Evolutionary conservation across 768 basidiomycete species (phyloP).

Genomic region (Dendrothele bispora): DNA sequence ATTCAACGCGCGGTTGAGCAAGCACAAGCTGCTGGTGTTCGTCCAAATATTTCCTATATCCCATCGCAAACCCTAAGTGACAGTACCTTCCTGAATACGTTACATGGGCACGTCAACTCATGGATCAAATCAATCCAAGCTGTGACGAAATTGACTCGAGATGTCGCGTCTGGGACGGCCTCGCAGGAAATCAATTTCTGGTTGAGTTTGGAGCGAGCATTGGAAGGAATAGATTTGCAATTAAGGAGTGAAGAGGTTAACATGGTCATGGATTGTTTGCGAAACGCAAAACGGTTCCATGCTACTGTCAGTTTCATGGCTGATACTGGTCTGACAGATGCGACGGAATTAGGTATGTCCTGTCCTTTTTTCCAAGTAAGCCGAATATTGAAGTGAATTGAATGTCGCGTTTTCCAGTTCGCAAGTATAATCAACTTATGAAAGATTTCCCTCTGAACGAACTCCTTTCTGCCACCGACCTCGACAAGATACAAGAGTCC

Average conservation of each 20-base stretch:
- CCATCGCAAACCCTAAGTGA: slow-evolving; percentile 78
- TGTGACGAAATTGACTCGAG: slow-evolving; percentile 93
- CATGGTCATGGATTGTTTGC: slow-evolving; percentile 90
- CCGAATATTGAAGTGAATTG: no score
- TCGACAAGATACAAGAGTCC: slow-evolving; percentile 92
- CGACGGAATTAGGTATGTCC: slow-evolving; percentile 77
- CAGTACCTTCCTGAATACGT: slow-evolving; percentile 87
- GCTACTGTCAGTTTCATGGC: slow-evolving; percentile 98
- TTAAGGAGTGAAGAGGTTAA: slow-evolving; percentile 89
- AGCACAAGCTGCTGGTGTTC: slow-evolving; percentile 52
- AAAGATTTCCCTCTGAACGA: slow-evolving; percentile 99
- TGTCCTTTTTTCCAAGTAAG: no score
- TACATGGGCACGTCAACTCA: slow-evolving; percentile 91
- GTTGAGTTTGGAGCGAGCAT: slow-evolving; percentile 89
- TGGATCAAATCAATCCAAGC: slow-evolving; percentile 99
- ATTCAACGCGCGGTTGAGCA: slow-evolving; percentile 88
- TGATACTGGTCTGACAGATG: slow-evolving; percentile 95
- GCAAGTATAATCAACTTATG: slow-evolving; percentile 98
- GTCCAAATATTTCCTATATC: slow-evolving; percentile 75
- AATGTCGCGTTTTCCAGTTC: slow-evolving; percentile 66
- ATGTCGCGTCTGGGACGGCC: slow-evolving; percentile 92
- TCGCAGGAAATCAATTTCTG: slow-evolving; percentile 99
- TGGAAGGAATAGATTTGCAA: slow-evolving; percentile 93
- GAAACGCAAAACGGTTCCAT: slow-evolving; percentile 95
- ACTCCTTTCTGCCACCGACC: slow-evolving; percentile 92